A percentile compares a stretch with the other conserved stretches of the same genome.
Evolutionary conservation across 805 yeast species (phyloP).

Genomic region (Clavispora asparagi): DNA sequence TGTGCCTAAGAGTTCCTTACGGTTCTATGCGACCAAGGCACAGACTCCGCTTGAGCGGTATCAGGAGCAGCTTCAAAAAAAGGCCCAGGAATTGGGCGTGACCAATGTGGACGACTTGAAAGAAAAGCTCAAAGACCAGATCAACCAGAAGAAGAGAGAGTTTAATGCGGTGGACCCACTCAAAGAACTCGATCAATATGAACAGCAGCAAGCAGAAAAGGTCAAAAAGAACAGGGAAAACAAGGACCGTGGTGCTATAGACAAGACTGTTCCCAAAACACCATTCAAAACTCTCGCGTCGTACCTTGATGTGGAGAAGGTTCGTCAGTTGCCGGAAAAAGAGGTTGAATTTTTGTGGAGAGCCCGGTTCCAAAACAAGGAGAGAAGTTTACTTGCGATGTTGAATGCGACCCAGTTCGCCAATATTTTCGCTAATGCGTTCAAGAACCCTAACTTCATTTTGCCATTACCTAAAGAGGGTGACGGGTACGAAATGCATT

Average conservation of each 20-base stretch:
- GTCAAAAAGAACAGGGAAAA: slow-evolving; percentile 19
- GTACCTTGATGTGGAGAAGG: slow-evolving; percentile 65
- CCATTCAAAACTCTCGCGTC: slow-evolving; percentile 73
- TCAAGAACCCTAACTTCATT: slow-evolving; percentile 76
- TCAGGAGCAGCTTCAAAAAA: slow-evolving; percentile 28
- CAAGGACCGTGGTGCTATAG: slow-evolving; percentile 32
- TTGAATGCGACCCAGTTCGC: slow-evolving; percentile 55
- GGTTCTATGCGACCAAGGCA: neutral
- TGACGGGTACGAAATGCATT: slow-evolving; percentile 73
- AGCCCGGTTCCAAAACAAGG: slow-evolving; percentile 67
- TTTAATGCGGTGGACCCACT: slow-evolving; percentile 65
- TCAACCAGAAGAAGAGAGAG: slow-evolving; percentile 50
- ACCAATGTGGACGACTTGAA: slow-evolving; percentile 54
- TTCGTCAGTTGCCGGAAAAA: slow-evolving; percentile 46
- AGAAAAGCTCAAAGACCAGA: slow-evolving; percentile 55
- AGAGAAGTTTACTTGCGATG: slow-evolving; percentile 60
- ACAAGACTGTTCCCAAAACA: slow-evolving; percentile 26
- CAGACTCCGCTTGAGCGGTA: slow-evolving; percentile 14
- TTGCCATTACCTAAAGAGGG: slow-evolving; percentile 74
- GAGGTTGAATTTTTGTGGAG: slow-evolving; percentile 86
- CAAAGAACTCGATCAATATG: slow-evolving; percentile 56
- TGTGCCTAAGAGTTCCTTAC: neutral
- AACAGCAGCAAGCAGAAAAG: slow-evolving; percentile 33
- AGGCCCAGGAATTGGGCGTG: slow-evolving; percentile 31
- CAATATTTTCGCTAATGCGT: slow-evolving; percentile 60